Conservation (phyloP, 768 basidiomycete genomes). For the Leccinellum albellum region DNA sequence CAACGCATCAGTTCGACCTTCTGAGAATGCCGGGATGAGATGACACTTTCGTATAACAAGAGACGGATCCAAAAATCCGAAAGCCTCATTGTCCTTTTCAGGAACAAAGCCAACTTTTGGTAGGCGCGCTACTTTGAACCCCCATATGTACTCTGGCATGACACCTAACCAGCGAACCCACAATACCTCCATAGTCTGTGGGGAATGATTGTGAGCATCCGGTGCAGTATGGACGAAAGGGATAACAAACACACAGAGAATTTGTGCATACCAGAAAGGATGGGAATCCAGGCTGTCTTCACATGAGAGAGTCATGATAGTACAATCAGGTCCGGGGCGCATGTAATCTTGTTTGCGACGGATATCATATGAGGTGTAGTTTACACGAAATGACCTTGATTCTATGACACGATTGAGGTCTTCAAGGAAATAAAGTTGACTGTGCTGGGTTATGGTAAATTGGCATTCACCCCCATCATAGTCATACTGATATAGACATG, state of each 20-base stretch:
- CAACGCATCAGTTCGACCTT: neutral
- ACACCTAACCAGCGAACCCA: neutral
- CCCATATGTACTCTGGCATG: neutral
- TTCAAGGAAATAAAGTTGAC: neutral
- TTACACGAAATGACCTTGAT: neutral
- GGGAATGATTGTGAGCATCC: neutral
- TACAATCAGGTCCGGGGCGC: constrained; percentile 9
- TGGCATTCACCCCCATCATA: neutral
- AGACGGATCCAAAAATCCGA: constrained; percentile 1
- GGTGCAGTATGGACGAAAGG: constrained; percentile 1
- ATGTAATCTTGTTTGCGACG: constrained; percentile 8
- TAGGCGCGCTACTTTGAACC: neutral
- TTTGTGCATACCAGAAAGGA: constrained; percentile 21
- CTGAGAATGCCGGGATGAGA: neutral
- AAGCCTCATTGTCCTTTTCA: neutral
- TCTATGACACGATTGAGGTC: neutral
- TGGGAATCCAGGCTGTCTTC: constrained; percentile 10
- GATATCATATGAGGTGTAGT: constrained; percentile 23
- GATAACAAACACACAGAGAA: constrained; percentile 18
- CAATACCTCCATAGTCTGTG: neutral
- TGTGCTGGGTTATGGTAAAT: neutral
- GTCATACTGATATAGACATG: constrained; percentile 3
- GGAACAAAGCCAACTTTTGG: neutral
- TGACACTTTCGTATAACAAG: neutral
- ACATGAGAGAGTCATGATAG: constrained; percentile 19